Percentiles rank a stretch among this genome's conserved stretches.
Evolutionary conservation across 768 basidiomycete genomes (phyloP).

Genomic region (Dentipellis fragilis): DNA sequence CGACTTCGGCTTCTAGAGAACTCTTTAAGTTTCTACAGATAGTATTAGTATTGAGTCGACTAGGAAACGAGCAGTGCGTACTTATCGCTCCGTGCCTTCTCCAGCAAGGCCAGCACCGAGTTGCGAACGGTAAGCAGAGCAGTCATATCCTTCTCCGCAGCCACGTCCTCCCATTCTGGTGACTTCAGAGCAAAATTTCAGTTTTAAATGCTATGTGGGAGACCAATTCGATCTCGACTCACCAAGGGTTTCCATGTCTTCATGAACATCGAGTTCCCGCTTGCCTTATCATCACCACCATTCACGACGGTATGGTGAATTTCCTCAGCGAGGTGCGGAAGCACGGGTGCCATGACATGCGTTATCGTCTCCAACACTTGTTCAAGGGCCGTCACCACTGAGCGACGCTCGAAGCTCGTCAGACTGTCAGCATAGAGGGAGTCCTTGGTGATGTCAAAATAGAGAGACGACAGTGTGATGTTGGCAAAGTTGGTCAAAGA

Average conservation of each 20-base stretch:
- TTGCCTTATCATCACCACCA: constrained; percentile 11
- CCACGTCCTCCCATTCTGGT: constrained; percentile 49
- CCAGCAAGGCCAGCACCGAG: constrained; percentile 56
- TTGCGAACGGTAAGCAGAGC: constrained; percentile 49
- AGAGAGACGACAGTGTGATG: constrained; percentile 77
- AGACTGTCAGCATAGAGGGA: constrained; percentile 65
- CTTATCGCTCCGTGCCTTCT: constrained; percentile 71
- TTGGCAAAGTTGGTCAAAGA: constrained; percentile 72
- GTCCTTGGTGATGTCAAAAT: constrained; percentile 91
- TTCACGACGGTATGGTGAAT: constrained; percentile 37
- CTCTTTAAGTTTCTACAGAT: constrained; percentile 52
- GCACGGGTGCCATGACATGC: constrained; percentile 69
- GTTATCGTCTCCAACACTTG: constrained; percentile 64
- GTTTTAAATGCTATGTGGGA: too few species aligned
- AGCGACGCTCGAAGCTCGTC: constrained; percentile 44
- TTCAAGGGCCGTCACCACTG: constrained; percentile 60
- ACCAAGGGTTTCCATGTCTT: constrained; percentile 64
- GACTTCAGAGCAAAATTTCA: constrained; percentile 25
- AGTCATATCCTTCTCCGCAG: constrained; percentile 53
- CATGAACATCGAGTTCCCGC: constrained; percentile 56
- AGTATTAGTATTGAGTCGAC: neutral
- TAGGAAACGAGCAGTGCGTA: constrained; percentile 20
- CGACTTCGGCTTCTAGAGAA: constrained; percentile 69
- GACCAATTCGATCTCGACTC: constrained; percentile 16
- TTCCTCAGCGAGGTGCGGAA: constrained; percentile 90